These are phyloP conservation scores for Betula pendula DNA, from an alignment of 306 rosid species.

Conservation along the genomic window DNA sequence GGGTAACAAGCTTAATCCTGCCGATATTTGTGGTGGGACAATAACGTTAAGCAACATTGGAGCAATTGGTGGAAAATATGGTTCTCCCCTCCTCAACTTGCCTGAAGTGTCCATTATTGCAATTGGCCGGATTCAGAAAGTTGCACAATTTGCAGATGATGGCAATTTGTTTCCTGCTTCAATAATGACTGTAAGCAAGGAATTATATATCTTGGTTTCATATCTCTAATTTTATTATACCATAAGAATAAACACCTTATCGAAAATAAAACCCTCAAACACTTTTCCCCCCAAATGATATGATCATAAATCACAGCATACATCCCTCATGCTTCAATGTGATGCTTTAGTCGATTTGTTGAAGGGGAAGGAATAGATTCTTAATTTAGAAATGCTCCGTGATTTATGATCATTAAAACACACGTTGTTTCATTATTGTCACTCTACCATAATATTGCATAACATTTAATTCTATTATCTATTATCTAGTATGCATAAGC, in stretches of 20 bases:
- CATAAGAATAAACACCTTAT: neutral
- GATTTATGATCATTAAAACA: neutral
- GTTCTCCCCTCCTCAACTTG: slow-evolving; percentile 90
- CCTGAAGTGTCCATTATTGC: slow-evolving; percentile 94
- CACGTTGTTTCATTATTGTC: neutral
- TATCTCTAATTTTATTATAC: slow-evolving; percentile 14
- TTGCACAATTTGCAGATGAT: slow-evolving; percentile 59
- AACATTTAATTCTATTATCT: no score
- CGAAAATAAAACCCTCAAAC: neutral
- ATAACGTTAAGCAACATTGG: slow-evolving; percentile 89
- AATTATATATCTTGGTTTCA: slow-evolving; percentile 16
- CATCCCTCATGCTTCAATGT: neutral
- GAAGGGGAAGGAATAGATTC: neutral
- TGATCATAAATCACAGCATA: neutral
- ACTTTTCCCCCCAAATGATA: neutral
- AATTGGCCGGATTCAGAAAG: slow-evolving; percentile 80
- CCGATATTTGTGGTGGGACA: slow-evolving; percentile 77
- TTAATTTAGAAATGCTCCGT: neutral
- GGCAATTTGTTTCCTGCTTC: slow-evolving; percentile 73
- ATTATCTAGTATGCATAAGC: neutral
- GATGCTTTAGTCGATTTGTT: neutral
- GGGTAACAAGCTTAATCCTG: slow-evolving; percentile 78
- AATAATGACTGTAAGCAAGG: slow-evolving; percentile 72
- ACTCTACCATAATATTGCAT: no score
- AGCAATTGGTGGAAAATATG: slow-evolving; percentile 92